Percentiles rank a stretch among this genome's conserved stretches.
These are phyloP conservation scores for Mycena pura DNA, from an alignment of 768 basidiomycete species.

Conservation along the genomic window DNA sequence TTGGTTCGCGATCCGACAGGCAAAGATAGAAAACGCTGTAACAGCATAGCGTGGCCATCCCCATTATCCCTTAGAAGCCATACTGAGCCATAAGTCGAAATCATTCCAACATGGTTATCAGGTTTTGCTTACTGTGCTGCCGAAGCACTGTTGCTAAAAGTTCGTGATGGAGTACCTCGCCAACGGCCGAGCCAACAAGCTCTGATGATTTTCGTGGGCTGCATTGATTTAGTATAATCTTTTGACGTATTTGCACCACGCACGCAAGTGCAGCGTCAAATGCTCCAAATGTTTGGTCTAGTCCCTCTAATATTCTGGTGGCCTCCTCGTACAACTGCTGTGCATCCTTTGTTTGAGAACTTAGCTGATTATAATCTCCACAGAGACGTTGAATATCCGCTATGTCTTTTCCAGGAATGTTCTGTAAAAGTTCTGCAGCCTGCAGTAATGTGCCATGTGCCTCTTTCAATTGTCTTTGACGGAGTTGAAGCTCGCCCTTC, in stretches of 20 bases:
- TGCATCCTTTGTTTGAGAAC: constrained; percentile 52
- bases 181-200: constrained; percentile 30
- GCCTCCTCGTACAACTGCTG: constrained; percentile 62
- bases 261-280: constrained; percentile 60
- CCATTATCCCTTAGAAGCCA: constrained; percentile 69
- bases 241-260: constrained; percentile 23
- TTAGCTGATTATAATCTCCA: constrained; percentile 58
- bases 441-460: constrained; percentile 60
- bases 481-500: constrained; percentile 74
- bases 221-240: constrained; percentile 2
- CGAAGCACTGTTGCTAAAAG: constrained; percentile 67
- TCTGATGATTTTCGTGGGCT: constrained; percentile 56
- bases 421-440: constrained; percentile 54
- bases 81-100: constrained; percentile 46
- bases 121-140: constrained; percentile 63
- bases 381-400: constrained; percentile 63
- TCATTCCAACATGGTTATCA: neutral
- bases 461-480: constrained; percentile 63
- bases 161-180: constrained; percentile 64
- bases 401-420: constrained; percentile 60
- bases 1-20: constrained; percentile 65
- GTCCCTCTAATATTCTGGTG: constrained; percentile 62
- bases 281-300: constrained; percentile 60
- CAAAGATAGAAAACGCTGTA: constrained; percentile 64
- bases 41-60: constrained; percentile 56